phyloP scores from a whole-genome alignment of 2,329 filamentous ascomycete species.

The Tolypocladium pustulatum region DNA sequence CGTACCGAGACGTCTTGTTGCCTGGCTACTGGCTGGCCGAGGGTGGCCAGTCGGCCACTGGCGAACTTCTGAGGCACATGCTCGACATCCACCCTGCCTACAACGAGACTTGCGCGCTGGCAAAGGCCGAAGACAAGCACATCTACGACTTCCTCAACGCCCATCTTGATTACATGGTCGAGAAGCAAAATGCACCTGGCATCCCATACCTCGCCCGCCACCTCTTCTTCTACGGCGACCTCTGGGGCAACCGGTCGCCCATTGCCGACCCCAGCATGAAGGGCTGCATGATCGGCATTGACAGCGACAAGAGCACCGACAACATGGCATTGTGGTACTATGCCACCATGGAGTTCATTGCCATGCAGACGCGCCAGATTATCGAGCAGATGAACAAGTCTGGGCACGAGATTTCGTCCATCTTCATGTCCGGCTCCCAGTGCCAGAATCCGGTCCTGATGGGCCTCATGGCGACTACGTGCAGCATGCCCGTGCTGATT shows the following conservation, averaged over 20 bases:
- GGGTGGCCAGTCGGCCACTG: conserved; percentile 91
- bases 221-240: conserved; percentile 96
- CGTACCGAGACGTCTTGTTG: conserved; percentile 87
- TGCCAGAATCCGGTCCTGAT: conserved; percentile 94
- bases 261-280: conserved; percentile 90
- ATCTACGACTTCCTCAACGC: conserved; percentile 94
- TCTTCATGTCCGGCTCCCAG: conserved; percentile 98
- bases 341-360: conserved; percentile 95
- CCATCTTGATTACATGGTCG: conserved; percentile 67
- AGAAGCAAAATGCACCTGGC: conserved; percentile 58
- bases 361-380: conserved; percentile 92
- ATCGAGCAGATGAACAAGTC: conserved; percentile 86
- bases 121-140: conserved; percentile 73
- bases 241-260: conserved; percentile 93
- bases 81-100: conserved; percentile 92
- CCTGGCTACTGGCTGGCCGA: conserved; percentile 95
- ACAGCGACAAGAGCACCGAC: conserved; percentile 76
- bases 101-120: conserved; percentile 65
- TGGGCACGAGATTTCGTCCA: conserved; percentile 78
- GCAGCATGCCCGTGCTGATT: conserved; percentile 85
- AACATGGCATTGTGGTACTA: conserved; percentile 90
- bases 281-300: conserved; percentile 77
- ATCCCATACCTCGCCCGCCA: conserved; percentile 83
- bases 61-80: conserved; percentile 87
- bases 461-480: conserved; percentile 80